These are phyloP conservation scores for Mycena amicta DNA, from an alignment of 768 basidiomycete genomes.

Conservation along the genomic window DNA sequence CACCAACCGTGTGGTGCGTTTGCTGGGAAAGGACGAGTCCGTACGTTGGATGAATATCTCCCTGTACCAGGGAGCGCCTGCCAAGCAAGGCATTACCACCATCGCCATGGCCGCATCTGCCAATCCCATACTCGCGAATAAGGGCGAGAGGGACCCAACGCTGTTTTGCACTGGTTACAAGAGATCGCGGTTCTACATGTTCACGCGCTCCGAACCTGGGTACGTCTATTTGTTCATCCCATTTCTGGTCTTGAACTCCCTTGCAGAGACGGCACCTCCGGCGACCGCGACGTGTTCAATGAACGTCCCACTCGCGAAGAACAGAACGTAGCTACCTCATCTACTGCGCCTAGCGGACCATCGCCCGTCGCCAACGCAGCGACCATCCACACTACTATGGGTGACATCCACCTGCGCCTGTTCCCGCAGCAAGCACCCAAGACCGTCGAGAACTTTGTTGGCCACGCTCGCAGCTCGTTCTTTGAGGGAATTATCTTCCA, in stretches of 20 bases:
- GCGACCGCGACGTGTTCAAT: constrained; percentile 97
- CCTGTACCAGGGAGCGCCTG: constrained; percentile 92
- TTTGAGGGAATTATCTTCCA: constrained; percentile 96
- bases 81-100: constrained; percentile 81
- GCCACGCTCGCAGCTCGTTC: constrained; percentile 85
- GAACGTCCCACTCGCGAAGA: constrained; percentile 97
- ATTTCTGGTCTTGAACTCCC: not conserved
- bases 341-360: constrained; percentile 53
- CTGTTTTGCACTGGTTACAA: constrained; percentile 94
- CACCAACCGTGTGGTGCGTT: constrained; percentile 86
- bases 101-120: constrained; percentile 94
- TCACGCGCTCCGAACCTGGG: constrained; percentile 90
- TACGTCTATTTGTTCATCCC: constrained; percentile 31
- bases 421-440: constrained; percentile 94
- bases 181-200: constrained; percentile 90
- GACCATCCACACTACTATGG: constrained; percentile 93
- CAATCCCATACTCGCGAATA: constrained; percentile 91
- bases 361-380: constrained; percentile 78
- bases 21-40: constrained; percentile 93
- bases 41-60: constrained; percentile 87
- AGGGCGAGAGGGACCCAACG: constrained; percentile 83
- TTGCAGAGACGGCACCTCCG: constrained; percentile 76
- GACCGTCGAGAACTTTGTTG: constrained; percentile 97
- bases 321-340: constrained; percentile 77
- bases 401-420: constrained; percentile 87